Percentiles rank a stretch among this genome's conserved stretches.
phyloP scores from a whole-genome alignment of 805 yeast genomes.

The Candida mattraensis region DNA sequence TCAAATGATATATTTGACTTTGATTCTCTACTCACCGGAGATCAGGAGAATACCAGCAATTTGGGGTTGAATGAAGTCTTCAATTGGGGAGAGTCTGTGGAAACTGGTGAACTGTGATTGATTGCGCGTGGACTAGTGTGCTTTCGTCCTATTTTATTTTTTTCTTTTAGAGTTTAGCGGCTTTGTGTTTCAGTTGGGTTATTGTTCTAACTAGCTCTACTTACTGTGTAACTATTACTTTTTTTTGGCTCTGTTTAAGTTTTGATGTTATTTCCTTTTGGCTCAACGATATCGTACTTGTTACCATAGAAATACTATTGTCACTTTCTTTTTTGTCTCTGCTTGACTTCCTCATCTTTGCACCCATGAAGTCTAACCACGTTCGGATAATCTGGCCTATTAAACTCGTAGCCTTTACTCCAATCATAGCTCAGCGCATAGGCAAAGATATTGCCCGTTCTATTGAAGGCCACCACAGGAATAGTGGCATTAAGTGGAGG shows the following conservation, averaged over 20 bases:
- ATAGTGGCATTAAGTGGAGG: slow-evolving; percentile 69
- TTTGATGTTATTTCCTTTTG: slow-evolving; percentile 4
- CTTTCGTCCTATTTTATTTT: slow-evolving; percentile 5
- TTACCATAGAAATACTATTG: background rate
- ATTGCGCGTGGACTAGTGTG: no score
- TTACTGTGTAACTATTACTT: slow-evolving; percentile 4
- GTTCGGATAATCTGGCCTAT: slow-evolving; percentile 72
- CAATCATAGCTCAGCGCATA: slow-evolving; percentile 94
- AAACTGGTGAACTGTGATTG: slow-evolving; percentile 34
- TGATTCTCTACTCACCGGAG: slow-evolving; percentile 44
- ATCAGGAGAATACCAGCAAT: slow-evolving; percentile 34
- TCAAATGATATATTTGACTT: slow-evolving; percentile 43
- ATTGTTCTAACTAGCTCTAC: slow-evolving; percentile 4
- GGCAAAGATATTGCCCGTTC: slow-evolving; percentile 81
- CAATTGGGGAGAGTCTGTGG: slow-evolving; percentile 45
- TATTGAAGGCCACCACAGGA: slow-evolving; percentile 76
- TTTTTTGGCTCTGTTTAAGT: slow-evolving; percentile 2
- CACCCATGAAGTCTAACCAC: slow-evolving; percentile 80
- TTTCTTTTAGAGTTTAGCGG: no score
- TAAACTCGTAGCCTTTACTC: slow-evolving; percentile 85
- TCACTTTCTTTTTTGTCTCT: slow-evolving; percentile 39
- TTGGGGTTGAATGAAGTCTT: slow-evolving; percentile 36
- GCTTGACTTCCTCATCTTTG: slow-evolving; percentile 82
- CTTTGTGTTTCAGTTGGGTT: no score
- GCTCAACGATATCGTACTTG: background rate